Evolutionary conservation across 2,329 filamentous ascomycete species (phyloP).

Genomic region (Trichoderma harzianum): DNA sequence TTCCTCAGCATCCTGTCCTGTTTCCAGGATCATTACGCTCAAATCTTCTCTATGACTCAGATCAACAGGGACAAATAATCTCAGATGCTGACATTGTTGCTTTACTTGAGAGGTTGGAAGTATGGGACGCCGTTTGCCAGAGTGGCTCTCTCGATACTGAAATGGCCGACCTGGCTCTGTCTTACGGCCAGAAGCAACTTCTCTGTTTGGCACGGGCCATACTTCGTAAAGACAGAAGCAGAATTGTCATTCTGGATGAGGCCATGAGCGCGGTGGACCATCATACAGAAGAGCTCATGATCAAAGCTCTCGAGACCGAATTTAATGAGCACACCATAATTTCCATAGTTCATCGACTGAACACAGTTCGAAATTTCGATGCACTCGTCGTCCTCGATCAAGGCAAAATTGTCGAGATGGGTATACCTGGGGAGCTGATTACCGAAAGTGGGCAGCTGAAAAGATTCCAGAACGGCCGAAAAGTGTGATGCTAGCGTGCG

Average conservation of each 20-base stretch:
- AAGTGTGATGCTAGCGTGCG: background rate
- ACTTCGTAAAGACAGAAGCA: slow-evolving; percentile 27
- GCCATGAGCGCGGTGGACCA: slow-evolving; percentile 26
- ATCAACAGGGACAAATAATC: slow-evolving; percentile 38
- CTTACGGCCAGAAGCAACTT: slow-evolving; percentile 25
- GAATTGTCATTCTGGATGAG: slow-evolving; percentile 39
- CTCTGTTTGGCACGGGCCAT: slow-evolving; percentile 25
- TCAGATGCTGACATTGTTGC: background rate
- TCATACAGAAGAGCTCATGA: slow-evolving; percentile 17
- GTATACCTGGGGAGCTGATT: background rate
- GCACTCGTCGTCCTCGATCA: slow-evolving; percentile 3
- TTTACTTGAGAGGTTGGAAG: slow-evolving; percentile 9
- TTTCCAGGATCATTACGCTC: slow-evolving; percentile 42
- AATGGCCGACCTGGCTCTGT: slow-evolving; percentile 20
- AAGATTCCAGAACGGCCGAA: background rate
- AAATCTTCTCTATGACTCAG: background rate
- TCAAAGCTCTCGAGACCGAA: slow-evolving; percentile 19
- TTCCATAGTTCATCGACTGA: slow-evolving; percentile 27
- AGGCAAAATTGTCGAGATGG: background rate
- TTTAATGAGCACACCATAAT: slow-evolving; percentile 27
- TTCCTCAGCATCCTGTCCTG: slow-evolving; percentile 48
- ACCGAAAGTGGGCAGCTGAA: background rate
- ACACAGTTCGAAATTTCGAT: slow-evolving; percentile 6
- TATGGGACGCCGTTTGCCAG: slow-evolving; percentile 19
- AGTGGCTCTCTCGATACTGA: slow-evolving; percentile 22